Conservation (phyloP, 2,329 filamentous ascomycete genomes). For the Exophiala phaeomuriformis region DNA sequence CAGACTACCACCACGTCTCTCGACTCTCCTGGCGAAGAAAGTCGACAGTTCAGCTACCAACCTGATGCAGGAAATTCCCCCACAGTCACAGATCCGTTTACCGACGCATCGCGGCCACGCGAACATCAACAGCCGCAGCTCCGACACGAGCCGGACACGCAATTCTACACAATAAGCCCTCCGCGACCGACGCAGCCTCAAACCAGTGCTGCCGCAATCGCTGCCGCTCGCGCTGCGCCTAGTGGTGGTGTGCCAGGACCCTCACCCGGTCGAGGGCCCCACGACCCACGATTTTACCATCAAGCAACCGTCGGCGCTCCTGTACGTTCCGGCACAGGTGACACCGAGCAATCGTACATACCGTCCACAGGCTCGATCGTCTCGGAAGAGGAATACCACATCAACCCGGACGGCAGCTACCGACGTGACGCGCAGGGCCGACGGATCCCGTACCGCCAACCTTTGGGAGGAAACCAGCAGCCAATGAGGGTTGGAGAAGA, state of each 20-base stretch:
- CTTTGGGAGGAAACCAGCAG: constrained; percentile 29
- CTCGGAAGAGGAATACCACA: constrained; percentile 63
- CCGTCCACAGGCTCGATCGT: constrained; percentile 48
- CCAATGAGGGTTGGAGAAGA: neutral
- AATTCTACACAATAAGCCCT: constrained; percentile 26
- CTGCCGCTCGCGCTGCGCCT: constrained; percentile 26
- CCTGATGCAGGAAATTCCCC: constrained; percentile 43
- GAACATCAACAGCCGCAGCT: constrained; percentile 25
- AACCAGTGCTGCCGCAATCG: constrained; percentile 28
- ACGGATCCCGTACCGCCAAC: constrained; percentile 49
- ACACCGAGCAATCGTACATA: constrained; percentile 34
- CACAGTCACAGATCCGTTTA: constrained; percentile 57
- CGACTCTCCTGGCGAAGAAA: constrained; percentile 33
- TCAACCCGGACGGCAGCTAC: constrained; percentile 55
- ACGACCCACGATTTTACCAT: constrained; percentile 14
- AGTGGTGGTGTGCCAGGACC: constrained; percentile 3
- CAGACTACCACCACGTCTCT: constrained; percentile 25
- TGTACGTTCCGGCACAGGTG: constrained; percentile 18
- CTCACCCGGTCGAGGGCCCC: constrained; percentile 8
- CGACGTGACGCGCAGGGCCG: constrained; percentile 55
- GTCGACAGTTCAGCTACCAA: constrained; percentile 47
- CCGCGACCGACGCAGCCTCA: constrained; percentile 31
- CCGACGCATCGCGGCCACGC: constrained; percentile 36
- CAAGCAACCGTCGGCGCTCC: constrained; percentile 7
- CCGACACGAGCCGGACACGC: constrained; percentile 35